Percentiles rank a stretch among this genome's conserved stretches.
These are phyloP conservation scores for Starmerella bombi DNA, from an alignment of 805 yeast species.

Conservation along the genomic window DNA sequence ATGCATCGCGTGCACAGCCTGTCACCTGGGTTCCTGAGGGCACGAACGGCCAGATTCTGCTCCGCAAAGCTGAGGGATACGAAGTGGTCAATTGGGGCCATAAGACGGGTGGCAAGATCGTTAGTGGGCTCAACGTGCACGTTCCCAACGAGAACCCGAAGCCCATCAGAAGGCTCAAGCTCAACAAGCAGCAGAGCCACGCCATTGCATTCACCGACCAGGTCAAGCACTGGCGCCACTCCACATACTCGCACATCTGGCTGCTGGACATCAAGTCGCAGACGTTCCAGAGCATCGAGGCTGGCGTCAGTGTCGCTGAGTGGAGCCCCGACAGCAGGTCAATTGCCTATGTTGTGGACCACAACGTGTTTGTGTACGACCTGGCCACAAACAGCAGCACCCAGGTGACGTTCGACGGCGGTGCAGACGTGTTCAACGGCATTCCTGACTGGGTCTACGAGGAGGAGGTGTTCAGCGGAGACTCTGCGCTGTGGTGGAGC, in stretches of 20 bases:
- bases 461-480: slow-evolving; percentile 68
- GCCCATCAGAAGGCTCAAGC: slow-evolving; percentile 31
- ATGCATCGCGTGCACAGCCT: slow-evolving; percentile 1
- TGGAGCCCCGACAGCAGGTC: slow-evolving; percentile 65
- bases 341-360: slow-evolving; percentile 53
- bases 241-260: slow-evolving; percentile 51
- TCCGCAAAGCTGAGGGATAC: slow-evolving; percentile 5
- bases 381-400: slow-evolving; percentile 23
- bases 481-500: slow-evolving; percentile 78
- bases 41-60: slow-evolving; percentile 16
- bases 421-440: slow-evolving; percentile 61
- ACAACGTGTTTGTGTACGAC: slow-evolving; percentile 48
- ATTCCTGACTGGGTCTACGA: slow-evolving; percentile 93
- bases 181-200: slow-evolving; percentile 35
- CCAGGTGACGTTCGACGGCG: slow-evolving; percentile 60
- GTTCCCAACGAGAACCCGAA: slow-evolving; percentile 22
- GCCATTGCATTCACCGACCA: slow-evolving; percentile 45
- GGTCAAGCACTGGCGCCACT: slow-evolving; percentile 52
- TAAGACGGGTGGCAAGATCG: slow-evolving; percentile 5
- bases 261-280: slow-evolving; percentile 37
- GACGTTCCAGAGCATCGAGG: slow-evolving; percentile 25
- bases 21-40: slow-evolving; percentile 19
- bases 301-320: slow-evolving; percentile 38
- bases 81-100: slow-evolving; percentile 35
- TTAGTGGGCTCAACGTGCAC: slow-evolving; percentile 24